Evolutionary conservation across 2,329 filamentous ascomycete genomes (phyloP).

Genomic region (Aureobasidium vineae): DNA sequence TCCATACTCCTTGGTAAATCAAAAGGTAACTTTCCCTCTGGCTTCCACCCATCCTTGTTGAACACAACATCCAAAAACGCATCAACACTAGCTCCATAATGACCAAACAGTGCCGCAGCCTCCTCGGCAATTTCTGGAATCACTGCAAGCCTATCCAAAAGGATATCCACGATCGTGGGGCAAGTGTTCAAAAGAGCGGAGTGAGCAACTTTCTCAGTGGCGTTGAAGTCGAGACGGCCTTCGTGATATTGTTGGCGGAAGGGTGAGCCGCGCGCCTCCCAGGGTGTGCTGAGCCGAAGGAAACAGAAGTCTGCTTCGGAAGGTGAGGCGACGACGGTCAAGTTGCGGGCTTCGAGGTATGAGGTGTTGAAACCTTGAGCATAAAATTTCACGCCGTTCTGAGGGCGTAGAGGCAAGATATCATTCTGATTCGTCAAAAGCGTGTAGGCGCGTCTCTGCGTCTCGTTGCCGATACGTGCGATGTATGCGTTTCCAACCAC

Average conservation of each 20-base stretch:
- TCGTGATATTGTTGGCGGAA: constrained; percentile 21
- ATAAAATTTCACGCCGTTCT: not conserved
- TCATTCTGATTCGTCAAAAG: not conserved
- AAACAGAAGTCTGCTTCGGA: constrained; percentile 13
- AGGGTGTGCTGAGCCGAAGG: not conserved
- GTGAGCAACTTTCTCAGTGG: not conserved
- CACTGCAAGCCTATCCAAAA: constrained; percentile 9
- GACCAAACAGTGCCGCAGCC: constrained; percentile 5
- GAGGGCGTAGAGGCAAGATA: not conserved
- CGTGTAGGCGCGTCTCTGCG: constrained; percentile 16
- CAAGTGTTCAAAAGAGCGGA: not conserved
- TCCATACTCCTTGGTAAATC: constrained; percentile 10
- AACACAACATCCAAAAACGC: constrained; percentile 22
- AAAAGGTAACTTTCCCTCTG: constrained; percentile 11
- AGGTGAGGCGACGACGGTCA: not conserved
- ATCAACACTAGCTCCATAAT: constrained; percentile 17
- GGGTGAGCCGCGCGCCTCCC: not conserved
- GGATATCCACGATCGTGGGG: constrained; percentile 4
- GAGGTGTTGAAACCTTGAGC: not conserved
- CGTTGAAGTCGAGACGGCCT: constrained; percentile 17
- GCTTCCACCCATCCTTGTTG: constrained; percentile 9
- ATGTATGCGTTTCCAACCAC: constrained; percentile 14
- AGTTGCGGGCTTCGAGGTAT: not conserved
- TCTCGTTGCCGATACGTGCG: constrained; percentile 8
- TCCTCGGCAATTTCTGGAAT: constrained; percentile 4